phyloP scores from a whole-genome alignment of 768 basidiomycete species.

The Termitomyces sp. region DNA sequence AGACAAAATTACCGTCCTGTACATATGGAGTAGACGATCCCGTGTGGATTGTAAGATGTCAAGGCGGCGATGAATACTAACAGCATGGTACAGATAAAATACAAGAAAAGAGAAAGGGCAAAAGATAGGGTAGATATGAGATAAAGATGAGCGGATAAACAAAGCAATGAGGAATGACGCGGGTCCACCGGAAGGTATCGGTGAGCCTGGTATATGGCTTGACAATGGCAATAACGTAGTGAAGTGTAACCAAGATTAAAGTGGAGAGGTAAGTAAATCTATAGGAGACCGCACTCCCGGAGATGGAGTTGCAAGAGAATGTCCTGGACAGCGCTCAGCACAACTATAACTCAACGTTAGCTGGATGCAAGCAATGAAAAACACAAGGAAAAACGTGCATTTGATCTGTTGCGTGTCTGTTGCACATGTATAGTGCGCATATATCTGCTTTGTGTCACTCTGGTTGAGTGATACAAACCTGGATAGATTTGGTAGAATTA shows the following conservation, averaged over 20 bases:
- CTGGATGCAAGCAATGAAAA: background rate
- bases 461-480: conserved; percentile 87
- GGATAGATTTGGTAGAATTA: background rate
- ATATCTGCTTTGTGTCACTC: conserved; percentile 83
- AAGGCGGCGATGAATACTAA: background rate
- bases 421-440: conserved; percentile 89
- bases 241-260: background rate
- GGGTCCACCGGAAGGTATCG: background rate
- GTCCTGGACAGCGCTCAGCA: conserved; percentile 83
- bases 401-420: conserved; percentile 93
- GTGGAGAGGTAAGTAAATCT: conserved; percentile 9
- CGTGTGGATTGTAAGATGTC: background rate
- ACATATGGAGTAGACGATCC: background rate
- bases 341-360: conserved; percentile 35
- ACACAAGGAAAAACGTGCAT: conserved; percentile 42
- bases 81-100: background rate
- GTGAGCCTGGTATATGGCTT: background rate
- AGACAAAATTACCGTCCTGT: background rate
- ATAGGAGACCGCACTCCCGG: conserved; percentile 81
- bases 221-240: background rate
- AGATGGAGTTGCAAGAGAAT: conserved; percentile 83
- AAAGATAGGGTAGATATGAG: background rate
- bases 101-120: background rate
- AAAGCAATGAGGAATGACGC: background rate
- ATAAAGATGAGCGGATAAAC: background rate